Base-by-base conservation (phyloP, 2,329 filamentous ascomycete genomes). In the Microsporum canis region DNA sequence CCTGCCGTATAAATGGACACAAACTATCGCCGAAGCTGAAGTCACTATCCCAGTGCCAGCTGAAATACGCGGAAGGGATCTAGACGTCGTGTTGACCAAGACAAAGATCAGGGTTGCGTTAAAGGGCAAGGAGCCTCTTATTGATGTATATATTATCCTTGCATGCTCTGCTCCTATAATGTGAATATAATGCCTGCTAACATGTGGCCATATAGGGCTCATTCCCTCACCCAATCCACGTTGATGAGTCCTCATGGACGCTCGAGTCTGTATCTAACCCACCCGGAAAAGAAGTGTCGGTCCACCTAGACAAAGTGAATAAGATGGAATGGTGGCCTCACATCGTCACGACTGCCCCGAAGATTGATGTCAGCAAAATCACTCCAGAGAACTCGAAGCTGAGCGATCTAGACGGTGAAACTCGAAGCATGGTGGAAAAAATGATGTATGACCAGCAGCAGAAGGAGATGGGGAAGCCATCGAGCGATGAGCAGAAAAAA, bases 391-490 rank as follows among this genome's bases (percentile, higher is more conserved):
- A 88, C 72, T 91, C 87, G 72, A 95, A 91, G 75, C 80, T 99
- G 70, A 86, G 88, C 61, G 94, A 99, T 74, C 79, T 99, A 67
- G 92, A 97, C 71, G 94, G 94, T 63, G 88, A 95, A 80, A 99
- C 94, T 60, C 84, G 94, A 65, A 84, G 86, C 62, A 97, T 99
- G 92, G 94, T 99, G 51, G 94, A 99, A 84, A 99, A 99, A 84
- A 99, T 99, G 94, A 99, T 99, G 94, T 99, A 83, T 70, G 94
- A 99, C 78, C 94, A 99, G 81, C 82, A 88, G 67, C 91, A 97
- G 79, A 99, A 99, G 84, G 91, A 97, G 79, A 79, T 83, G 75
- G 94, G 94, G 3, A 82, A 88, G 75, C 89, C 91, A 55, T 91
- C 87, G 10, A 95, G 89, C 66, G 94, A 97, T 67, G 94, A 99